Evolutionary conservation across 1,284 basidiomycete species (phyloP).

Genomic region (Ceratobasidium sp.): DNA sequence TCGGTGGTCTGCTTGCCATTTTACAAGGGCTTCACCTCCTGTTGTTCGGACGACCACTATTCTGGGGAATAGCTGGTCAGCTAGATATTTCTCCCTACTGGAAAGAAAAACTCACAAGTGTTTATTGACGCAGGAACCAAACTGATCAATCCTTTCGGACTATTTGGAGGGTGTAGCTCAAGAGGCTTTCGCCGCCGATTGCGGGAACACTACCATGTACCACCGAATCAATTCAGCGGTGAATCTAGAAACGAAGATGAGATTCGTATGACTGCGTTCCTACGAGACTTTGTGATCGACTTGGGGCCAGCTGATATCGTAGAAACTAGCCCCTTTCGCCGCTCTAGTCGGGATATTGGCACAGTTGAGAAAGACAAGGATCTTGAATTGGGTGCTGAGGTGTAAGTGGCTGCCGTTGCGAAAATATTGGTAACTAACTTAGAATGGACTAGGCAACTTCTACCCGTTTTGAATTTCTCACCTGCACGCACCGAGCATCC

Average conservation of each 20-base stretch:
- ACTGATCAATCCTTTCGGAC: constrained; percentile 17
- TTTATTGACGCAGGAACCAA: constrained; percentile 4
- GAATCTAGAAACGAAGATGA: background rate
- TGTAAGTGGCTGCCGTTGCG: background rate
- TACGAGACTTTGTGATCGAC: constrained; percentile 22
- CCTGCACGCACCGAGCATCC: constrained; percentile 43
- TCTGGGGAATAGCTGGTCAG: constrained; percentile 26
- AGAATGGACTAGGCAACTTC: background rate
- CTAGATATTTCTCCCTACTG: background rate
- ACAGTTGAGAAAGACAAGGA: background rate
- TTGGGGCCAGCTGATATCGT: constrained; percentile 3
- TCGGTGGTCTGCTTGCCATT: constrained; percentile 28
- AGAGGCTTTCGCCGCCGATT: constrained; percentile 6
- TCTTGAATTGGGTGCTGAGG: background rate
- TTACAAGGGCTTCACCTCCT: constrained; percentile 18
- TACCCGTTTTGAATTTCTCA: background rate
- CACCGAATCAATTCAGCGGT: background rate
- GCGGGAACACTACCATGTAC: background rate
- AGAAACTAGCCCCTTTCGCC: background rate
- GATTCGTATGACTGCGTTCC: constrained; percentile 9
- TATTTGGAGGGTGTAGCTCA: constrained; percentile 1
- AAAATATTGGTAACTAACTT: background rate
- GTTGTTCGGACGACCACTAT: constrained; percentile 22
- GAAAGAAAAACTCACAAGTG: background rate
- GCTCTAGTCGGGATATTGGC: too few species aligned